Evolutionary conservation across 1,139 yeast species (phyloP).

Genomic region (Lipomyces yarrowii): DNA sequence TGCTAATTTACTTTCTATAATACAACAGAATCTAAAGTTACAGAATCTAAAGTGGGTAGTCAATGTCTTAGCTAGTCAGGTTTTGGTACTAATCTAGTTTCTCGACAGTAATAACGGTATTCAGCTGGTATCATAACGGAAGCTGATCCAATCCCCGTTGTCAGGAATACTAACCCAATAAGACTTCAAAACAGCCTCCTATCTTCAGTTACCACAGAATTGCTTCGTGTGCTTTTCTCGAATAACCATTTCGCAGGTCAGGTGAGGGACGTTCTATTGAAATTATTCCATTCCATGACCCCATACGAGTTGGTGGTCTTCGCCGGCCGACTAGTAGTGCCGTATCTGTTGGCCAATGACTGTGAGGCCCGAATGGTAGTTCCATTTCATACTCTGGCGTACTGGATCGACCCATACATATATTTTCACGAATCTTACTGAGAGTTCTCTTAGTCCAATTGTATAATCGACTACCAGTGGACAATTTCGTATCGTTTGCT

Average conservation of each 20-base stretch:
- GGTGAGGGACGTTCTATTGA: background rate
- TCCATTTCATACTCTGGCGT: background rate
- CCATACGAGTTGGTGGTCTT: background rate
- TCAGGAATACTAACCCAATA: background rate
- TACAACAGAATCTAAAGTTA: no score
- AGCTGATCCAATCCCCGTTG: background rate
- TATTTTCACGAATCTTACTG: background rate
- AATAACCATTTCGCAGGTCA: background rate
- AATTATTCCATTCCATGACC: background rate
- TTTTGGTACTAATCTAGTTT: background rate
- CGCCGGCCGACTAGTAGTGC: background rate
- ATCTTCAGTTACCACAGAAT: background rate
- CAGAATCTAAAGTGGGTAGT: background rate
- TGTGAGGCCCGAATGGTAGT: background rate
- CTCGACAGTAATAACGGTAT: background rate
- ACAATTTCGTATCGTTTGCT: background rate
- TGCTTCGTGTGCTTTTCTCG: background rate
- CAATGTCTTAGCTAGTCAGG: background rate
- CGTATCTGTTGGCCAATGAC: background rate
- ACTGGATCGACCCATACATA: background rate
- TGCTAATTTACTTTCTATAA: background rate
- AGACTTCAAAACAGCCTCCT: background rate
- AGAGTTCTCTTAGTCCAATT: background rate
- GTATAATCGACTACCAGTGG: background rate
- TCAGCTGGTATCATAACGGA: background rate